phyloP scores from a whole-genome alignment of 2,329 filamentous ascomycete species.

The Leptographium flavum region DNA sequence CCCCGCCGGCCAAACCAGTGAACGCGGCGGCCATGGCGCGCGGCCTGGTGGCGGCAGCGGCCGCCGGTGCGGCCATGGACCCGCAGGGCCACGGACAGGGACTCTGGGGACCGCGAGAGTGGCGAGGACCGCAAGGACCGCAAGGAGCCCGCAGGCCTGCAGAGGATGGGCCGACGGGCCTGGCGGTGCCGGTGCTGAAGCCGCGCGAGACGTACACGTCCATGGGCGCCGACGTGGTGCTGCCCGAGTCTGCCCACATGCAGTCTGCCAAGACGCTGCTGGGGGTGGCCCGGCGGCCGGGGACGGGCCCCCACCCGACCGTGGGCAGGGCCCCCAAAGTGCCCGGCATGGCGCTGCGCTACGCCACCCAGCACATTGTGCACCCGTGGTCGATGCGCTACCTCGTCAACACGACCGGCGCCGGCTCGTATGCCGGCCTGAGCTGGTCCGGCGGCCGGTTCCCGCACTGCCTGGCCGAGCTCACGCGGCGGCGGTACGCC shows the following conservation, averaged over 20 bases:
- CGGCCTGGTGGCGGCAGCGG: neutral
- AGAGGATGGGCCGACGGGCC: too few species aligned
- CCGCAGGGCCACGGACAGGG: too few species aligned
- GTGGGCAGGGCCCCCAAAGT: neutral
- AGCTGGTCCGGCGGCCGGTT: neutral
- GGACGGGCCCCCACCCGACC: neutral
- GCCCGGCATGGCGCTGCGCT: slow-evolving; percentile 1
- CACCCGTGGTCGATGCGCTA: slow-evolving; percentile 14
- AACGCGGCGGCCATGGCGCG: too few species aligned
- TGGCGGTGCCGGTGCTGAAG: neutral
- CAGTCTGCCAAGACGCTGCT: too few species aligned
- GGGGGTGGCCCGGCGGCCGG: neutral
- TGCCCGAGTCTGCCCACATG: too few species aligned
- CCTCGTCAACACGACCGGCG: slow-evolving; percentile 11
- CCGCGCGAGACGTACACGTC: neutral
- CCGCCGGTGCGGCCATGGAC: neutral
- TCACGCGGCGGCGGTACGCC: slow-evolving; percentile 17
- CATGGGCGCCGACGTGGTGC: slow-evolving; percentile 2
- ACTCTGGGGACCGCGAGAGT: too few species aligned
- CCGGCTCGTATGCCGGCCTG: neutral
- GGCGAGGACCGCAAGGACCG: too few species aligned
- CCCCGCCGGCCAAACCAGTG: too few species aligned
- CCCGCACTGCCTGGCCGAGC: slow-evolving; percentile 12
- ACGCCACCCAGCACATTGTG: slow-evolving; percentile 14
- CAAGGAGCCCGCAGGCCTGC: too few species aligned